phyloP scores from a whole-genome alignment of 2,329 filamentous ascomycete genomes.

The Pyricularia sp. region DNA sequence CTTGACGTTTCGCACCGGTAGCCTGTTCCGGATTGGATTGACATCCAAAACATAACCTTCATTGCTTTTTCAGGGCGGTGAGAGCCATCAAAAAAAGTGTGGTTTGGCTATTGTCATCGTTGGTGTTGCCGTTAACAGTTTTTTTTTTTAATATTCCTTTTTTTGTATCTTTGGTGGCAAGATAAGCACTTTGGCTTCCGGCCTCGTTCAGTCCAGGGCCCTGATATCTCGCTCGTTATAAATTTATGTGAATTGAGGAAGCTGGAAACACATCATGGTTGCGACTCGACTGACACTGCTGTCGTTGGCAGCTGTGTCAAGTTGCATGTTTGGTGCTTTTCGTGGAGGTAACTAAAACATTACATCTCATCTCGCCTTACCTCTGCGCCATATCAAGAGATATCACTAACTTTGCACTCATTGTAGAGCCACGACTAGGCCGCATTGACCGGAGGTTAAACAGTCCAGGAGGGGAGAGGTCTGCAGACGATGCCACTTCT shows the following conservation, averaged over 20 bases:
- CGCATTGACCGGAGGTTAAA: conserved; percentile 1
- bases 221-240: neutral
- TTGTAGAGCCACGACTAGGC: neutral
- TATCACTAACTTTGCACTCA: neutral
- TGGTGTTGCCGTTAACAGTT: too few species aligned
- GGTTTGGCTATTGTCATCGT: neutral
- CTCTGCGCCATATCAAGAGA: neutral
- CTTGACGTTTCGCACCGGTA: neutral
- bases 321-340: conserved; percentile 5
- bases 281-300: conserved; percentile 5
- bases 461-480: neutral
- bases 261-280: conserved; percentile 1
- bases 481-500: neutral
- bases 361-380: neutral
- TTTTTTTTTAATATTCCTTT: neutral
- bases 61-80: neutral
- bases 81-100: neutral
- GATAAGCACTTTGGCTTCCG: neutral
- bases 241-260: neutral
- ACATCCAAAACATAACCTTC: neutral
- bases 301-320: conserved; percentile 7
- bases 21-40: neutral
- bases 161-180: neutral
- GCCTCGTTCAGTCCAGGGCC: neutral
- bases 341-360: conserved; percentile 4